Evolutionary conservation across 1,284 basidiomycete species (phyloP), one percentile per base, ranked within the genome.

Genomic region (Moesziomyces parantarcticus): DNA sequence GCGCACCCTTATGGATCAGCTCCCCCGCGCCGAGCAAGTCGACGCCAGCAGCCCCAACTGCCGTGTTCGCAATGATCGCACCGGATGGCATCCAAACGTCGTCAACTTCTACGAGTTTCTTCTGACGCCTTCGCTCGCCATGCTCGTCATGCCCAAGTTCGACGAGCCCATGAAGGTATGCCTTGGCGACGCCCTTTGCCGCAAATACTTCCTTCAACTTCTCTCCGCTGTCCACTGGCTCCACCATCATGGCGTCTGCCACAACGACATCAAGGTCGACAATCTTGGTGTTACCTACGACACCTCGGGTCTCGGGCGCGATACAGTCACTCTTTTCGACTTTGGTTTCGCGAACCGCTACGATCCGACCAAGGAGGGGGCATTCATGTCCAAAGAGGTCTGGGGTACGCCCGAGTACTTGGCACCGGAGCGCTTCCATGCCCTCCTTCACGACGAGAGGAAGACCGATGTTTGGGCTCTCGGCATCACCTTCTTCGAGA

Each of bases 401-500:
- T 76, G 74, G 69, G 78, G 78, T 18, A 79, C 76, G 3, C 74
- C 74, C 7, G 78, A 80, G 41, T 80, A 80, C 47, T 72, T 80
- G 0, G 66, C 75, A 1, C 78, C 78, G 5, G 78, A 80, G 42
- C 60, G 78, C 6, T 66, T 70, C 13, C 54, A 58, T 10, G 69
- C 69, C 18, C 61, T 50, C 10, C 40, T 63, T 13, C 78, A 80
- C 45, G 78, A 80, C 36, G 78, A 78, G 56, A 49, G 78, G 6
- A 57, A 65, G 42, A 58, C 68, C 23, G 78, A 80, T 47, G 59
- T 79, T 23, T 80, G 78, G 78, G 64, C 74, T 13, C 64, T 80
- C 2, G 78, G 78, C 34, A 78, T 80, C 44, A 73, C 76, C 10
- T 79, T 78, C 46, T 80, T 79, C 52, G 78, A 80, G 64, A 80